These are phyloP conservation scores for Suhomyces ambrosiae DNA, from an alignment of 1,139 yeast genomes.

Conservation along the genomic window DNA sequence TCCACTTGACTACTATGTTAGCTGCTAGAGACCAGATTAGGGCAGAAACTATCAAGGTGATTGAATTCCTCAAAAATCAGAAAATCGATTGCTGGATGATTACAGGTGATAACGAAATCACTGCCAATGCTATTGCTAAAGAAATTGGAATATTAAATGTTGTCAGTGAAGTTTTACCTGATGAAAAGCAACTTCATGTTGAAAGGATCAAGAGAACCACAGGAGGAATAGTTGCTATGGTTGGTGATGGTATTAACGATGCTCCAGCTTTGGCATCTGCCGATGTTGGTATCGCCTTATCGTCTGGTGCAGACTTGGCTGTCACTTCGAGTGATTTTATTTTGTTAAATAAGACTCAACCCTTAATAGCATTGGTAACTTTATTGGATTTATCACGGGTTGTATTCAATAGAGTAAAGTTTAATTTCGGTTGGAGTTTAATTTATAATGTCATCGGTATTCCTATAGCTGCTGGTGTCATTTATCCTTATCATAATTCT, in stretches of 20 bases:
- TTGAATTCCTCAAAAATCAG: slow-evolving; percentile 43
- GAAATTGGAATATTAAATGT: slow-evolving; percentile 66
- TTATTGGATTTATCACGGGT: slow-evolving; percentile 43
- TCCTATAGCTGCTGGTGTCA: slow-evolving; percentile 67
- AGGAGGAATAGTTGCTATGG: slow-evolving; percentile 53
- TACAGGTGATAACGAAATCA: slow-evolving; percentile 66
- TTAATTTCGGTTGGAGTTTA: slow-evolving; percentile 59
- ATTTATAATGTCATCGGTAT: slow-evolving; percentile 55
- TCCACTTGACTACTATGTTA: slow-evolving; percentile 47
- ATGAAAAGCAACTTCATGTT: slow-evolving; percentile 65
- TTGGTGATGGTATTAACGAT: slow-evolving; percentile 67
- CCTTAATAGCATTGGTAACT: slow-evolving; percentile 51
- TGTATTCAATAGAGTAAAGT: slow-evolving; percentile 55
- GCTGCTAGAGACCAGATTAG: slow-evolving; percentile 70
- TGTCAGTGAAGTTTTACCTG: slow-evolving; percentile 75
- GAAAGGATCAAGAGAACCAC: slow-evolving; percentile 50
- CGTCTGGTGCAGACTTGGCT: slow-evolving; percentile 62
- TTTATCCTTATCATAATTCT: slow-evolving; percentile 55
- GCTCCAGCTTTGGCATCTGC: slow-evolving; percentile 64
- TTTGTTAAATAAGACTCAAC: slow-evolving; percentile 47
- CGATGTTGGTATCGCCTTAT: slow-evolving; percentile 60
- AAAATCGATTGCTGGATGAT: slow-evolving; percentile 68
- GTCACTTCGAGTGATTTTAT: slow-evolving; percentile 61
- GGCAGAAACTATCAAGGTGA: slow-evolving; percentile 58
- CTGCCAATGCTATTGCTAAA: slow-evolving; percentile 68